Evolutionary conservation across 345 rosid genomes (phyloP), one percentile per base, ranked within the genome.

Genomic region (Lepidium sativum): DNA sequence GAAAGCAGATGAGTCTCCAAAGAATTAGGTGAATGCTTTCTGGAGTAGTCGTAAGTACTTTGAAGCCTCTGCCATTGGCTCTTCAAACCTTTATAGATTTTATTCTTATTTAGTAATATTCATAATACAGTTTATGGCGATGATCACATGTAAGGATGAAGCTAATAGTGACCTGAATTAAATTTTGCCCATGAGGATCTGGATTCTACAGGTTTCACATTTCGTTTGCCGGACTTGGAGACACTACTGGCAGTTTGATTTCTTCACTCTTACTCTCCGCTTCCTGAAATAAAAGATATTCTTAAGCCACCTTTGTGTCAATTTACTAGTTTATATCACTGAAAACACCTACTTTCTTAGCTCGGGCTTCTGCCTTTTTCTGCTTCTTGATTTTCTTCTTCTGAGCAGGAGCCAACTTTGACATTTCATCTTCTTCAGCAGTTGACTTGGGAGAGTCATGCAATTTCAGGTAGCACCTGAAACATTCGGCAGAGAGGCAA

Each of bases 361-460:
- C 98, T 65, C 97, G 85, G 65, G 96, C 95, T 82, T 91, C 98
- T 39, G 97, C 95, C 78, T 91, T 95, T 54, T 83, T 85, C 76
- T 88, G 98, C 73, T 91, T 95, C 82, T 83, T 86, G 74, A 87
- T 65, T 79, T 95, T 95, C 90, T 87, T 95, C 72, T 87, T 95
- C 77, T 91, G 97, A 54, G 96, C 82, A 59, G 96, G 91, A 63
- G 78, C 86, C 79, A 91, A 66, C 81, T 95, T 88, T 29, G 91
- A 82, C 79, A 81, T 79, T 68, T 73, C 84, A 47, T 88, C 81
- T 67, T 87, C 99, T 74, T 87, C 99, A 41, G 87, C 50, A 6
- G 78, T 74, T 41, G 92, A 81, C 80, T 83, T 95, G 57, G 99
- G 99, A 73, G 83, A 82, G 81, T 95, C 97, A 58, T 78, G 81